Conservation (phyloP, 2,329 filamentous ascomycete genomes). For the Elsinoe perseae region DNA sequence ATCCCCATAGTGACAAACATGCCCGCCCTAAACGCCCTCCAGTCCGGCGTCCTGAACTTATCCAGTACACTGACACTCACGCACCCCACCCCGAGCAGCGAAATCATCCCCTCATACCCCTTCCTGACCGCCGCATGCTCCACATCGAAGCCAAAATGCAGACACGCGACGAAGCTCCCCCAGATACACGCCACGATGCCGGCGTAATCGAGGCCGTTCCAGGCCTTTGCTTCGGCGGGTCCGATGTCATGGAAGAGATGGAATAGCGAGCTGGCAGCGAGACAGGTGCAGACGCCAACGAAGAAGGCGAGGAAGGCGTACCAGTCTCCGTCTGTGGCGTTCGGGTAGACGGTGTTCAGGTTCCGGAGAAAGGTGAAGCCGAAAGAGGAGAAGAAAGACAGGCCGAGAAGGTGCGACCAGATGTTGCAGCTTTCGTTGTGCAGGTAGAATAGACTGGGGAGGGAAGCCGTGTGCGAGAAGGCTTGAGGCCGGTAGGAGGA, state of each 20-base stretch:
- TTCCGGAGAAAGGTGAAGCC: constrained; percentile 48
- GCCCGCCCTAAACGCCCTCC: constrained; percentile 73
- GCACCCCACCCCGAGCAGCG: constrained; percentile 66
- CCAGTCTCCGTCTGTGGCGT: constrained; percentile 57
- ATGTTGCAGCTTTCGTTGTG: constrained; percentile 68
- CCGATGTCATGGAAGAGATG: constrained; percentile 52
- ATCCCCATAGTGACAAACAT: constrained; percentile 88
- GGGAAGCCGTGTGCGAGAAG: constrained; percentile 52
- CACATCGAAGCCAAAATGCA: constrained; percentile 82
- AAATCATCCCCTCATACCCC: constrained; percentile 38
- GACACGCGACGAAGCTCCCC: constrained; percentile 78
- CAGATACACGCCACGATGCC: constrained; percentile 90
- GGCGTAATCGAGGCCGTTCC: constrained; percentile 89
- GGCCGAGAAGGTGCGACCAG: constrained; percentile 61
- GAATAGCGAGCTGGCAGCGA: constrained; percentile 56
- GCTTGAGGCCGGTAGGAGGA: constrained; percentile 58
- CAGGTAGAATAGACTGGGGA: constrained; percentile 52
- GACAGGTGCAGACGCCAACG: constrained; percentile 46
- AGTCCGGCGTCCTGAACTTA: constrained; percentile 72
- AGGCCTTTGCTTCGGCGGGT: constrained; percentile 54
- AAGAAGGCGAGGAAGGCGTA: constrained; percentile 73
- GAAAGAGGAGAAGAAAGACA: constrained; percentile 49
- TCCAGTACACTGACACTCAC: constrained; percentile 70
- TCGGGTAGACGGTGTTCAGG: constrained; percentile 56
- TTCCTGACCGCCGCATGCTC: constrained; percentile 38